phyloP scores from a whole-genome alignment of 2,329 filamentous ascomycete genomes.

The Neofusicoccum umdonicola region DNA sequence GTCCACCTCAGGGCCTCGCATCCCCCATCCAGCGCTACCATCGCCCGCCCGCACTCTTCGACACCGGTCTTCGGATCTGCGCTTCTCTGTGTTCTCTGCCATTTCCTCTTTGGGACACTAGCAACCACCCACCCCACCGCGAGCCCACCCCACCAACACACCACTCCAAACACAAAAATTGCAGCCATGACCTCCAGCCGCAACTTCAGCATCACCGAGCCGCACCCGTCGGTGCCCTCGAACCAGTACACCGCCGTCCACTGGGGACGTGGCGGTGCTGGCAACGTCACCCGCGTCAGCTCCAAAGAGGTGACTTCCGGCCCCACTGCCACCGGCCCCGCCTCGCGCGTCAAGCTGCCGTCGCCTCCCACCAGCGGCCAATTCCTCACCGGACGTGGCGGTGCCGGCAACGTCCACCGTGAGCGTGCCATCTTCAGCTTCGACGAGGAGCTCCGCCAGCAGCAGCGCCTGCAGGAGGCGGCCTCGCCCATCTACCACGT shows the following conservation, averaged over 20 bases:
- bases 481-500: constrained; percentile 63
- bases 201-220: constrained; percentile 58
- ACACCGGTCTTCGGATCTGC: neutral
- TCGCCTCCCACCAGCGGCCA: constrained; percentile 46
- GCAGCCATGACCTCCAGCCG: constrained; percentile 31
- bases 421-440: constrained; percentile 66
- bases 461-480: constrained; percentile 53
- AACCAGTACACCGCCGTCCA: constrained; percentile 47
- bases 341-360: constrained; percentile 50
- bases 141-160: neutral
- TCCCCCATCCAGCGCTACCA: neutral
- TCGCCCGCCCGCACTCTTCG: neutral
- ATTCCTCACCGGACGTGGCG: constrained; percentile 66
- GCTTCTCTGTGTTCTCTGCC: constrained; percentile 2
- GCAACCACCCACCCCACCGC: neutral
- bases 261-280: constrained; percentile 58
- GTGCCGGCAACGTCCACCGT: constrained; percentile 62
- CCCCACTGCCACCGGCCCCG: constrained; percentile 45
- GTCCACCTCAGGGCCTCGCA: neutral
- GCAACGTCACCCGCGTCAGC: constrained; percentile 56
- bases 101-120: constrained; percentile 14
- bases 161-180: constrained; percentile 13
- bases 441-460: constrained; percentile 63
- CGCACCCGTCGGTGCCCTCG: constrained; percentile 57
- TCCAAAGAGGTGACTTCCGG: constrained; percentile 53